phyloP scores from a whole-genome alignment of 305 asterid species.

The Plantago lanceolata region DNA sequence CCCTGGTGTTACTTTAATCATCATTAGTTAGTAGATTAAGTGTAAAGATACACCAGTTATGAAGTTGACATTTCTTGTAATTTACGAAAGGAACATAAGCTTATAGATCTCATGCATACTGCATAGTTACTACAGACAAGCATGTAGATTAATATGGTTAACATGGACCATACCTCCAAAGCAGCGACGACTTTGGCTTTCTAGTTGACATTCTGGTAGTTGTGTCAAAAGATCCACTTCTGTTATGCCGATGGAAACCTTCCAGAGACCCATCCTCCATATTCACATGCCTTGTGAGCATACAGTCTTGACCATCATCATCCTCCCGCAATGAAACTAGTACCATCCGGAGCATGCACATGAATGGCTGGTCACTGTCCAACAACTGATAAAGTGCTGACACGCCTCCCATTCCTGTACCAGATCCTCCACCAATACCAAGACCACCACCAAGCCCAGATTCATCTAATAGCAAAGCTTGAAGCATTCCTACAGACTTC shows the following conservation, averaged over 20 bases:
- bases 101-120: slow-evolving; percentile 7
- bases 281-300: slow-evolving; percentile 54
- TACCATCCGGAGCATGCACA: slow-evolving; percentile 98
- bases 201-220: slow-evolving; percentile 58
- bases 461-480: slow-evolving; percentile 89
- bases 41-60: not conserved
- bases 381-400: slow-evolving; percentile 86
- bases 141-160: slow-evolving; percentile 15
- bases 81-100: slow-evolving; percentile 10
- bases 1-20: slow-evolving; percentile 4
- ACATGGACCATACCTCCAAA: slow-evolving; percentile 76
- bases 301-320: slow-evolving; percentile 76
- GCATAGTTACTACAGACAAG: slow-evolving; percentile 11
- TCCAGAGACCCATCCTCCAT: slow-evolving; percentile 53
- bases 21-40: slow-evolving; percentile 8
- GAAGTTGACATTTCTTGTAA: slow-evolving; percentile 19
- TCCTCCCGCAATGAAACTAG: slow-evolving; percentile 92
- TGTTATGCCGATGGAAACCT: slow-evolving; percentile 48
- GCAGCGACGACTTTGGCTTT: slow-evolving; percentile 87
- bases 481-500: slow-evolving; percentile 93
- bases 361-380: slow-evolving; percentile 98
- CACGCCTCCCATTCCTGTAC: slow-evolving; percentile 99
- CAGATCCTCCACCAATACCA: slow-evolving; percentile 99
- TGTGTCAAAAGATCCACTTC: slow-evolving; percentile 48
- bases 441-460: slow-evolving; percentile 98